A percentile compares a stretch with the other conserved stretches of the same genome.
Evolutionary conservation across 345 rosid species (phyloP).

Genomic region (Citrus medica): DNA sequence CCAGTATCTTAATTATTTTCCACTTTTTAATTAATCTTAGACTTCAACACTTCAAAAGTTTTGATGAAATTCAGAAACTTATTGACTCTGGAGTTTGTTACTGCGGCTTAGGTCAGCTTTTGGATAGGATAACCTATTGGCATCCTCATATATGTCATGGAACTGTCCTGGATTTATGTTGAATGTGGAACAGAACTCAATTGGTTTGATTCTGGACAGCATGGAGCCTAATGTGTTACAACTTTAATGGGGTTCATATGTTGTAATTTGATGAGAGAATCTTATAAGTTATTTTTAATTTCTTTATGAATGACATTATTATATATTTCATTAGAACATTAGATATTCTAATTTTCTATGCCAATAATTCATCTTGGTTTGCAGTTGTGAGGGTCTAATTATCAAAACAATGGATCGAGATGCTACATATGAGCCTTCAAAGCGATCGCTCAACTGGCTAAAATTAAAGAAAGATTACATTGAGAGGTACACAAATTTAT

Average conservation of each 20-base stretch:
- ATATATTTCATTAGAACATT: neutral
- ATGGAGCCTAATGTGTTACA: neutral
- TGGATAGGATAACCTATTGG: neutral
- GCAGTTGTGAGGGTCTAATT: conserved; percentile 95
- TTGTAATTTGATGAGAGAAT: neutral
- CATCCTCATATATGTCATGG: neutral
- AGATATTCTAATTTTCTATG: neutral
- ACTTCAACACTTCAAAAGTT: neutral
- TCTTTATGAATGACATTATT: neutral
- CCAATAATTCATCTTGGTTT: conserved; percentile 20
- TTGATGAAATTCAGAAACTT: neutral
- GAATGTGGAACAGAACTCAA: neutral
- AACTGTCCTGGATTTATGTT: neutral
- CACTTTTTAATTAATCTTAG: neutral
- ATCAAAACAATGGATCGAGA: conserved; percentile 85
- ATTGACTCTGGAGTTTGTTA: neutral
- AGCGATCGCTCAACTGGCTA: conserved; percentile 88
- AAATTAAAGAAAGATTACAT: conserved; percentile 95
- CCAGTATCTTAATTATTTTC: neutral
- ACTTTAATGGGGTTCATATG: conserved; percentile 1
- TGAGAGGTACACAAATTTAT: conserved; percentile 46
- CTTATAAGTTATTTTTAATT: neutral
- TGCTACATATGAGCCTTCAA: conserved; percentile 98
- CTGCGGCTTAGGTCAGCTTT: neutral
- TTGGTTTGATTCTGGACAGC: neutral